These are phyloP conservation scores for Cyclostephanos invisitatus DNA, from an alignment of 108 stramenopile species.

Conservation along the genomic window DNA sequence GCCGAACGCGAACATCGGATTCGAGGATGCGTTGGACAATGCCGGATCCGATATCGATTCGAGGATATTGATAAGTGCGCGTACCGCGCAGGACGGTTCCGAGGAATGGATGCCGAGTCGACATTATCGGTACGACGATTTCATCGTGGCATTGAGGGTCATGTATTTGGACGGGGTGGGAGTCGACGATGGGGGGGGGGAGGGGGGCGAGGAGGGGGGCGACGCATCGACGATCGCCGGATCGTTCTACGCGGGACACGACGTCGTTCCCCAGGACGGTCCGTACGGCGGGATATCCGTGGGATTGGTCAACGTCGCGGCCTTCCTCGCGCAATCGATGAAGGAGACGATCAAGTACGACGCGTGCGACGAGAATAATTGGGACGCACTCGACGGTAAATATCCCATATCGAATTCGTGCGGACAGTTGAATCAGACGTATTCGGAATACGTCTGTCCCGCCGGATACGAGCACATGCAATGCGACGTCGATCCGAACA, in stretches of 20 bases:
- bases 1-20: slow-evolving; percentile 20
- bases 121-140: slow-evolving; percentile 20
- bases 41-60: slow-evolving; percentile 14
- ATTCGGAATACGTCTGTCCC: slow-evolving; percentile 7
- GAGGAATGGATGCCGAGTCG: slow-evolving; percentile 5
- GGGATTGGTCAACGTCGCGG: slow-evolving; percentile 38
- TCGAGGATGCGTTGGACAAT: slow-evolving; percentile 33
- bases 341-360: slow-evolving; percentile 54
- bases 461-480: slow-evolving; percentile 21
- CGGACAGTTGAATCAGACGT: slow-evolving; percentile 25
- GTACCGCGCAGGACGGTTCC: neutral
- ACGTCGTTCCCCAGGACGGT: neutral
- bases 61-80: slow-evolving; percentile 8
- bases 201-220: no score
- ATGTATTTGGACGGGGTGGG: slow-evolving; percentile 39
- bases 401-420: slow-evolving; percentile 22
- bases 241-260: slow-evolving; percentile 26
- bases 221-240: no score
- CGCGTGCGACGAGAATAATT: slow-evolving; percentile 48
- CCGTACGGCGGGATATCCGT: neutral
- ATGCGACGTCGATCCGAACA: slow-evolving; percentile 20
- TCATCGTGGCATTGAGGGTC: slow-evolving; percentile 8
- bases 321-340: slow-evolving; percentile 48
- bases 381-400: slow-evolving; percentile 17
- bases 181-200: neutral